Evolutionary conservation across 2,329 filamentous ascomycete species (phyloP).

Genomic region (Trichoderma guizhouense): DNA sequence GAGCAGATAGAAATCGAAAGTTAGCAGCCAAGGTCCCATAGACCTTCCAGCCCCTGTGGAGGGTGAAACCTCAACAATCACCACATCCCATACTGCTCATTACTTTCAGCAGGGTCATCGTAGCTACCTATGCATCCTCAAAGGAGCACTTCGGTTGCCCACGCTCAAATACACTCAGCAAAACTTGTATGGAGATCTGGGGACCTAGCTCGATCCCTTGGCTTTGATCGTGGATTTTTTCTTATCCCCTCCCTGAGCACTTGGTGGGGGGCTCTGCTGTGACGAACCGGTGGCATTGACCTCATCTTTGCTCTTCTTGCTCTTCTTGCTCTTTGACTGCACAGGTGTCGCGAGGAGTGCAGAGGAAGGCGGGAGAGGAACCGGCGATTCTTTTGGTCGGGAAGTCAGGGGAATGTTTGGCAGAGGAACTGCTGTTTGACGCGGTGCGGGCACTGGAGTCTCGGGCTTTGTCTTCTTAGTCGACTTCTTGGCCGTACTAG

Average conservation of each 20-base stretch:
- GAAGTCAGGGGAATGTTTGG: constrained; percentile 36
- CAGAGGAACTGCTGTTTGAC: constrained; percentile 33
- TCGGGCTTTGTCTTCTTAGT: constrained; percentile 24
- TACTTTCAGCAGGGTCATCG: not conserved
- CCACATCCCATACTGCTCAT: not conserved
- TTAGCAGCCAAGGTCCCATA: not conserved
- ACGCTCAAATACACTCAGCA: not conserved
- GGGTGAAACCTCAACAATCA: not conserved
- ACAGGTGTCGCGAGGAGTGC: constrained; percentile 20
- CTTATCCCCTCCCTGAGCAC: constrained; percentile 21
- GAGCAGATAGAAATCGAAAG: not conserved
- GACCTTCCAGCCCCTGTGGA: not conserved
- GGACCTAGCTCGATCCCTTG: constrained; percentile 4
- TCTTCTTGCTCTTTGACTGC: constrained; percentile 27
- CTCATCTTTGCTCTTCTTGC: constrained; percentile 32
- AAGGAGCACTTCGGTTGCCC: not conserved
- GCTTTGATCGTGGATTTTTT: constrained; percentile 1
- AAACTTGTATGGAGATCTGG: not conserved
- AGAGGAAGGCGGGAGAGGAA: constrained; percentile 22
- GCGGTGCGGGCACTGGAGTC: constrained; percentile 29
- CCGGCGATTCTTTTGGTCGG: constrained; percentile 27
- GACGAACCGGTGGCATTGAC: constrained; percentile 17
- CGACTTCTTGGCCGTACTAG: constrained; percentile 25
- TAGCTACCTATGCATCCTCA: not conserved
- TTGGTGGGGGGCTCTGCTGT: constrained; percentile 23